A percentile compares a stretch with the other conserved stretches of the same genome.
Conservation (phyloP, 2,329 filamentous ascomycete species). For the Zymoseptoria brevis region DNA sequence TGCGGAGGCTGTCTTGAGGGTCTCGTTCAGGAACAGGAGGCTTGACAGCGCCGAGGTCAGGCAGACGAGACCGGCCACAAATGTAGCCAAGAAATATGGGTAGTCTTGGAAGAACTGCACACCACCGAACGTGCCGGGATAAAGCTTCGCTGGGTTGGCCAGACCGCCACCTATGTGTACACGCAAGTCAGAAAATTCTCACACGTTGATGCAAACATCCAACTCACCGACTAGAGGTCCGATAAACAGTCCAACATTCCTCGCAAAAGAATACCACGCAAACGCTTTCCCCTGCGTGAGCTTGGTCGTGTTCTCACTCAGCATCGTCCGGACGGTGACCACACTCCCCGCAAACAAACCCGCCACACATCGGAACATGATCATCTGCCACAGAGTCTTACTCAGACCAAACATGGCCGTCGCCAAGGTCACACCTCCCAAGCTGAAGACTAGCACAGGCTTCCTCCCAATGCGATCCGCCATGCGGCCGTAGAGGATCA, state of each 20-base stretch:
- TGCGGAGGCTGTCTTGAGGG: slow-evolving; percentile 17
- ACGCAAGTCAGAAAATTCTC: neutral
- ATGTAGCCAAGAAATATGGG: slow-evolving; percentile 58
- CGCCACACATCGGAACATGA: slow-evolving; percentile 60
- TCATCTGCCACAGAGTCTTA: slow-evolving; percentile 62
- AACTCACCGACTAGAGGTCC: slow-evolving; percentile 53
- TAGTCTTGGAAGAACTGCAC: slow-evolving; percentile 53
- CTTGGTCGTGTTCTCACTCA: slow-evolving; percentile 62
- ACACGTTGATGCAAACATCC: neutral
- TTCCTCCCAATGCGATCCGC: slow-evolving; percentile 65
- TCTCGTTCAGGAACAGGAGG: slow-evolving; percentile 49
- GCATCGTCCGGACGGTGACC: slow-evolving; percentile 69
- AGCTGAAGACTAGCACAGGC: slow-evolving; percentile 60
- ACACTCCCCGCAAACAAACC: slow-evolving; percentile 68
- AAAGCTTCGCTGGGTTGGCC: slow-evolving; percentile 59
- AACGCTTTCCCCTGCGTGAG: slow-evolving; percentile 66
- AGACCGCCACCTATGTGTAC: slow-evolving; percentile 52
- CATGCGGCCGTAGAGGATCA: slow-evolving; percentile 64
- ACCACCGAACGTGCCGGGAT: slow-evolving; percentile 49
- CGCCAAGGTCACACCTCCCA: slow-evolving; percentile 54
- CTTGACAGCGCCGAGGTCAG: slow-evolving; percentile 46
- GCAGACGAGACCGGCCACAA: slow-evolving; percentile 50
- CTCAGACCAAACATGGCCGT: slow-evolving; percentile 63
- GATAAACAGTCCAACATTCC: slow-evolving; percentile 65
- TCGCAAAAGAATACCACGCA: slow-evolving; percentile 65